Conservation (phyloP, 345 rosid genomes). For the Syzygium jambos region DNA sequence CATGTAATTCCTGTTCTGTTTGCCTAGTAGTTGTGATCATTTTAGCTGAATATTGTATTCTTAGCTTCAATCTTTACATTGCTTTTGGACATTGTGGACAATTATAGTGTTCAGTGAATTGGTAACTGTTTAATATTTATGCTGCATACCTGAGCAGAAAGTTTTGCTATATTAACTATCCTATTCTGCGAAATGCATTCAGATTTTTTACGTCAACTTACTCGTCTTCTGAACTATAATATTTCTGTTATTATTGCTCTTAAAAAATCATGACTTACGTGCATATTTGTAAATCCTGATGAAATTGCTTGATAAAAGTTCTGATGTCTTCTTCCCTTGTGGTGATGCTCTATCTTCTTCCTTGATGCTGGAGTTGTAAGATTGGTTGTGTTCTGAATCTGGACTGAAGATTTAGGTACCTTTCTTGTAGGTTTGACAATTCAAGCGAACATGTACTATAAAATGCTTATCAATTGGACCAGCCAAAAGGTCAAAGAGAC, state of each 20-base stretch:
- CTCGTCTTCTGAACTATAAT: not conserved
- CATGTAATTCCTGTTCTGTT: not conserved
- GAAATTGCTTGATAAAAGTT: not conserved
- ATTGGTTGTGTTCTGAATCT: not conserved
- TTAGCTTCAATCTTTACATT: not conserved
- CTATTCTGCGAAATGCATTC: not conserved
- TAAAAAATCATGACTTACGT: not conserved
- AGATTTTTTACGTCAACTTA: not conserved
- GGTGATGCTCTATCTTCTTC: not conserved
- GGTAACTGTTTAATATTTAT: not conserved
- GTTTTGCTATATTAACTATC: not conserved
- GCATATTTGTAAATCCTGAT: not conserved
- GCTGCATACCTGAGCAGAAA: not conserved
- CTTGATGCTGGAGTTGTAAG: not conserved
- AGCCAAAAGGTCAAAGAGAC: conserved; percentile 88
- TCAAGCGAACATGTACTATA: conserved; percentile 97
- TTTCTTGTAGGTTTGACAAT: conserved; percentile 70
- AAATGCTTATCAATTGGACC: conserved; percentile 96
- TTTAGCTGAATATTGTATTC: not conserved
- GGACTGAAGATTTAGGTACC: not conserved
- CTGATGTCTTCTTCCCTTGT: not conserved
- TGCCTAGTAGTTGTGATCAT: not conserved
- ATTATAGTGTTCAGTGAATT: not conserved
- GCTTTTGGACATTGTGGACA: not conserved
- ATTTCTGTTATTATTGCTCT: not conserved